Percentiles rank a stretch among this genome's conserved stretches.
Conservation (phyloP, 2,329 filamentous ascomycete genomes). For the Botrytis pseudocinerea region DNA sequence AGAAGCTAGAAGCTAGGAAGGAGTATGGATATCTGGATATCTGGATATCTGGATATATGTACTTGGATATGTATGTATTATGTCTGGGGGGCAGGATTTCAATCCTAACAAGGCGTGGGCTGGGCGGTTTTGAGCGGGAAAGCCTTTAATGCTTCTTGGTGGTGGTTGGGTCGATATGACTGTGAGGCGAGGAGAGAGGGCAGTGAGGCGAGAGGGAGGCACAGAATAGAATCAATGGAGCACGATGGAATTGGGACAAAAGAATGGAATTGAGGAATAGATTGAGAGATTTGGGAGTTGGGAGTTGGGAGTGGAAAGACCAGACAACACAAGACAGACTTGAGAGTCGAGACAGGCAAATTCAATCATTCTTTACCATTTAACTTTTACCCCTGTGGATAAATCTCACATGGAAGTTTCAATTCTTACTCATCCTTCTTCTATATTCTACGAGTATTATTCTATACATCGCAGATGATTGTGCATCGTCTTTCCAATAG, state of each 20-base stretch:
- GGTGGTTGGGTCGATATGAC: background rate
- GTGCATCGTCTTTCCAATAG: background rate
- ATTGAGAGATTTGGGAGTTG: background rate
- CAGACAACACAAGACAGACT: background rate
- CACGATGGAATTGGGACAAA: background rate
- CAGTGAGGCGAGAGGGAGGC: background rate
- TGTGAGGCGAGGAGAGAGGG: background rate
- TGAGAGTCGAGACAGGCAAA: background rate
- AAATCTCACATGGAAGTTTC: background rate
- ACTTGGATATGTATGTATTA: background rate
- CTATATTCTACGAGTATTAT: background rate
- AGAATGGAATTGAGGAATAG: background rate
- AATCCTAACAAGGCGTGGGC: background rate
- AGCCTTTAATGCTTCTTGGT: background rate
- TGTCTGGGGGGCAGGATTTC: background rate
- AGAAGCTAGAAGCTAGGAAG: too few relatives aligned
- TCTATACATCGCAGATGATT: background rate
- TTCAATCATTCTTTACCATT: background rate
- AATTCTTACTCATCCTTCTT: slow-evolving; percentile 4
- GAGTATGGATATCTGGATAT: background rate
- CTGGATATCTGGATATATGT: background rate
- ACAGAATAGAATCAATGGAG: background rate
- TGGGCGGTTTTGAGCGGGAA: background rate
- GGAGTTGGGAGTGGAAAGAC: background rate
- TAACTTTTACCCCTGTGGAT: background rate